A percentile compares a stretch with the other conserved stretches of the same genome.
Conservation (phyloP, 495 filamentous ascomycete species). For the Penicillium verhagenii region DNA sequence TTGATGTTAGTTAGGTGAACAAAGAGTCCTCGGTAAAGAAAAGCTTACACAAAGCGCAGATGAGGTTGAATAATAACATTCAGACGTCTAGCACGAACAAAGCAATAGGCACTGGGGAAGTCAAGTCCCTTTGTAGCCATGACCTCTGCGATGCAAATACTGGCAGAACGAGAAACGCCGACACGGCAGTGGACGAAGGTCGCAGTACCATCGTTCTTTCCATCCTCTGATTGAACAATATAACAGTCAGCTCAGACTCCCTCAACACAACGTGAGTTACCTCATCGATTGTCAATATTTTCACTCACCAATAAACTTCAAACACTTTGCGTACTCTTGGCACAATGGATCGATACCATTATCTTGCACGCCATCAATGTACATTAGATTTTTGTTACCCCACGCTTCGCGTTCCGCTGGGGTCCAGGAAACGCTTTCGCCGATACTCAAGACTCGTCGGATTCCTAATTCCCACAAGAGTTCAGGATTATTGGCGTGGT, state of each 20-base stretch:
- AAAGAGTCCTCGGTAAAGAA: neutral
- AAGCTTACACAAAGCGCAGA: constrained; percentile 60
- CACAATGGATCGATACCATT: constrained; percentile 93
- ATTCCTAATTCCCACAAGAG: constrained; percentile 79
- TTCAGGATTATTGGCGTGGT: constrained; percentile 89
- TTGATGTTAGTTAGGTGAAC: constrained; percentile 13
- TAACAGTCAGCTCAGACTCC: constrained; percentile 7
- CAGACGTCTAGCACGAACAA: constrained; percentile 84
- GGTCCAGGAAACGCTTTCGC: constrained; percentile 81
- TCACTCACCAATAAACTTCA: constrained; percentile 85
- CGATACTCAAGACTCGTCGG: constrained; percentile 85
- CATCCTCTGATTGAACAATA: constrained; percentile 57
- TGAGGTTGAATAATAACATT: constrained; percentile 74
- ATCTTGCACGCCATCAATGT: constrained; percentile 84
- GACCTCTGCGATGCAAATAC: constrained; percentile 97
- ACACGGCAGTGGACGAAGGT: constrained; percentile 96
- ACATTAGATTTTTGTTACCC: constrained; percentile 71
- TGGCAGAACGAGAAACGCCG: constrained; percentile 90
- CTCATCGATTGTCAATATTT: neutral
- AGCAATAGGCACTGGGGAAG: constrained; percentile 94
- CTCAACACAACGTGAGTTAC: neutral
- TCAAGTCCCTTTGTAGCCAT: constrained; percentile 79
- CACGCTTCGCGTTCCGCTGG: constrained; percentile 64
- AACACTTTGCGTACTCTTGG: constrained; percentile 80
- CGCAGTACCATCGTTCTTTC: constrained; percentile 70